These are phyloP conservation scores for Fusarium liriodendri DNA, from an alignment of 2,329 filamentous ascomycete species.

Conservation along the genomic window DNA sequence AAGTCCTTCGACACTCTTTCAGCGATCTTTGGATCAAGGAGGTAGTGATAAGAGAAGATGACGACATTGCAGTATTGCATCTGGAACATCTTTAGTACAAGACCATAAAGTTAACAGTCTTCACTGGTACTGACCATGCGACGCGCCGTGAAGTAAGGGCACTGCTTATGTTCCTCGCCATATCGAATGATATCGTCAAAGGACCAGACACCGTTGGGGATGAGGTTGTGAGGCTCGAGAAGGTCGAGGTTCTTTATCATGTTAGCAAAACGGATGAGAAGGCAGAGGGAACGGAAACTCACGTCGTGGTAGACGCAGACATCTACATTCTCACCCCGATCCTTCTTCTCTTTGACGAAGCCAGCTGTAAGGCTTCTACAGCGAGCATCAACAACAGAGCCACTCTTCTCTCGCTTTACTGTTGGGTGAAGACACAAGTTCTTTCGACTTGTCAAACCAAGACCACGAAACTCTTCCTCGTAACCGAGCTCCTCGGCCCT, in stretches of 20 bases:
- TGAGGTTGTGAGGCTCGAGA: conserved; percentile 92
- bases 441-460: conserved; percentile 95
- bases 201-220: conserved; percentile 96
- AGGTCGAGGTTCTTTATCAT: conserved; percentile 82
- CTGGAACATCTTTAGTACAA: conserved; percentile 58
- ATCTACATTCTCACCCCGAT: conserved; percentile 92
- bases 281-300: conserved; percentile 40
- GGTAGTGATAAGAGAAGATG: conserved; percentile 99
- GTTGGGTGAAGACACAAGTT: conserved; percentile 97
- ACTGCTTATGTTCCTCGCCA: conserved; percentile 95
- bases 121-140: conserved; percentile 76
- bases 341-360: conserved; percentile 98
- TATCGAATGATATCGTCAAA: conserved; percentile 90
- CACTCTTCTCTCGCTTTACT: conserved; percentile 96
- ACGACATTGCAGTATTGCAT: conserved; percentile 99
- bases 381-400: conserved; percentile 91
- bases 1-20: conserved; percentile 95
- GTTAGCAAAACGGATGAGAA: conserved; percentile 16
- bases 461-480: conserved; percentile 90
- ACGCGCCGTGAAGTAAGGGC: conserved; percentile 94
- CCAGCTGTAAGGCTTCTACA: conserved; percentile 96
- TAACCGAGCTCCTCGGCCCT: conserved; percentile 88
- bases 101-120: too few relatives aligned
- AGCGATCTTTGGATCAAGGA: conserved; percentile 97
- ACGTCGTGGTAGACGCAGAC: conserved; percentile 96